Base-by-base conservation (phyloP, 2,329 filamentous ascomycete species). In the Aaosphaeria arxii region DNA sequence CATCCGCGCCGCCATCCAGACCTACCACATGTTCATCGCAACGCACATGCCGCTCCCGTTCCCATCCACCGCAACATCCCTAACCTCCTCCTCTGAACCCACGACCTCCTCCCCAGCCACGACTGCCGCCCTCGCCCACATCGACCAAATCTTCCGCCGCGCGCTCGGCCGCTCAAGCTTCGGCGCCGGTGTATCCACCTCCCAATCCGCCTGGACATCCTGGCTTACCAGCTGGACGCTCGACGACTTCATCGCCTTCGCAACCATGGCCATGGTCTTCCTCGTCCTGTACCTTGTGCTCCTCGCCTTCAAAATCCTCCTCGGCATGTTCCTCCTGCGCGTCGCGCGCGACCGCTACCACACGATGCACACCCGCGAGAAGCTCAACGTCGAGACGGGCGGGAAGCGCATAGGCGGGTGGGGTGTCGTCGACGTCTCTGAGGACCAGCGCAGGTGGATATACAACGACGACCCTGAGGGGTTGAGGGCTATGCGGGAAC, bases 21-120 rank as follows among this genome's bases (percentile, higher is more conserved):
- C 92, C 5, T 99, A 97, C 71, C 88, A 96, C 72, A 97, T 97
- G 92, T 95, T 97, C 64, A 81, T 97, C 11, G 89, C 91, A 4
- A 91, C 89, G 0, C 86, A 95, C 61, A 79, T 96, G 32, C 87
- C 90, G 0, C 81, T 87, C 6, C 88, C 89, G 0, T 77, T 89
- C 0, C 28, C 41, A 30, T 84, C 85, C 4, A 76, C 83, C 30
- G 81, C 86, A 42, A 85, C 87, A 13, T 81, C 87, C 5, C 72
- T 89, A 11, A 76, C 85, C 4, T 86, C 89, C 39, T 61, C 67
- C 3, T 54, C 68, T 1, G 17, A 24, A 24, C 17, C 17, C 17
- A 55, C 71, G 0, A 57, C 64, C 0, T 67, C 73, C 0, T 91
- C 88, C 0, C 87, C 88, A 0, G 85, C 86, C 5, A 88, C 90